Percentiles rank a stretch among this genome's conserved stretches.
These are phyloP conservation scores for Aureobasidium sp. DNA, from an alignment of 2,329 filamentous ascomycete species.

Conservation along the genomic window DNA sequence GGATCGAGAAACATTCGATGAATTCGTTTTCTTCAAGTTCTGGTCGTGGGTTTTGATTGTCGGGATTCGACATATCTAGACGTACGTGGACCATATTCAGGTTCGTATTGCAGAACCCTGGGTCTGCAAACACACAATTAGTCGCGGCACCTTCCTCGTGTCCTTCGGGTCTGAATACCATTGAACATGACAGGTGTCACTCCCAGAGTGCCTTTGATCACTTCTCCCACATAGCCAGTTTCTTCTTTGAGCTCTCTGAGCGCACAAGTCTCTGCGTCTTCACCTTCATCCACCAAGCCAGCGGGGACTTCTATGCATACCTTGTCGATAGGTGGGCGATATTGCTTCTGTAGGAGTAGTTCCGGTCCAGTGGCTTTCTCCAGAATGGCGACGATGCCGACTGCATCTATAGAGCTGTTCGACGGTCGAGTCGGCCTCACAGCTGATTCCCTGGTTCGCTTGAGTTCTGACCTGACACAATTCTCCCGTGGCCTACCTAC, in stretches of 20 bases:
- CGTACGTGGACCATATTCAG: conserved; percentile 47
- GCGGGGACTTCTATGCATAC: conserved; percentile 53
- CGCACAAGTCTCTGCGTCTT: conserved; percentile 47
- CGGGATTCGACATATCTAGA: conserved; percentile 39
- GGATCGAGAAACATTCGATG: conserved; percentile 52
- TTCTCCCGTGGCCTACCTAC: neutral
- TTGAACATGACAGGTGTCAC: conserved; percentile 35
- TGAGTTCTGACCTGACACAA: neutral
- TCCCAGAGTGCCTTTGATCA: conserved; percentile 15
- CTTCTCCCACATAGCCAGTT: conserved; percentile 51
- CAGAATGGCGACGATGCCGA: conserved; percentile 48
- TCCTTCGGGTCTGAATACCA: conserved; percentile 30
- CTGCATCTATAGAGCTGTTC: conserved; percentile 47
- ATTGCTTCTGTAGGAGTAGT: conserved; percentile 45
- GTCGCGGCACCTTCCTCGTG: conserved; percentile 39
- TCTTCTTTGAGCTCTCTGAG: conserved; percentile 52
- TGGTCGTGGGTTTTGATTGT: conserved; percentile 48
- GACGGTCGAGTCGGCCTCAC: conserved; percentile 44
- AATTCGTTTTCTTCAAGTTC: conserved; percentile 52
- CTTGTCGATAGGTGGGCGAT: conserved; percentile 50
- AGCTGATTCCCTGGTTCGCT: conserved; percentile 34
- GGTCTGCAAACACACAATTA: conserved; percentile 49
- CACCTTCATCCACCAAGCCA: conserved; percentile 49
- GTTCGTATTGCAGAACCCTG: conserved; percentile 51
- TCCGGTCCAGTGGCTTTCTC: conserved; percentile 37